Conservation (phyloP, 2,329 filamentous ascomycete species). For the Arachnopeziza araneosa region DNA sequence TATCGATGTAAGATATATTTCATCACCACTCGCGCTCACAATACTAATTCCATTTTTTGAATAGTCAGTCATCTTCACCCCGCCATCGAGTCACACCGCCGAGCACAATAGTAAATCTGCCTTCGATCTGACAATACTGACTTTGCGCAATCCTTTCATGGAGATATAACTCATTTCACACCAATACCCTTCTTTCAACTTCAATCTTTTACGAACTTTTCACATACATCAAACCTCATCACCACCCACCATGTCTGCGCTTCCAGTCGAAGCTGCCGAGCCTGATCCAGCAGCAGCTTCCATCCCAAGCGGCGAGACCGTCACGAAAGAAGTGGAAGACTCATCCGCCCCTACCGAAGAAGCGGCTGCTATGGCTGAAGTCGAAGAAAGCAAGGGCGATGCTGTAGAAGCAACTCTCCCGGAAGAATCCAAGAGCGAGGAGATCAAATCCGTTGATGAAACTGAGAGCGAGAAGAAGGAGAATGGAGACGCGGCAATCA, state of each 20-base stretch:
- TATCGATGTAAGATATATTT: background rate
- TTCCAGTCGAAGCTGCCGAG: constrained; percentile 19
- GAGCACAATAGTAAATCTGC: background rate
- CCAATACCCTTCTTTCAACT: background rate
- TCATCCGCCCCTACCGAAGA: constrained; percentile 11
- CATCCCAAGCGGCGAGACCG: constrained; percentile 15
- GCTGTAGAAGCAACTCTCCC: background rate
- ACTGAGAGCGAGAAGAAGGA: background rate
- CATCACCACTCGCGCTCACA: background rate
- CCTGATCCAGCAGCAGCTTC: constrained; percentile 21
- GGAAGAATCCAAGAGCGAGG: background rate
- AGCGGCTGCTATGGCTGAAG: constrained; percentile 9
- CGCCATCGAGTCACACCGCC: constrained; percentile 5
- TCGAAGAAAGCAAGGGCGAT: constrained; percentile 14
- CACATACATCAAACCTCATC: background rate
- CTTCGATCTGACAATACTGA: background rate
- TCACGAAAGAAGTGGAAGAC: constrained; percentile 13
- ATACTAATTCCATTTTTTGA: background rate
- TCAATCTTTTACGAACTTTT: background rate
- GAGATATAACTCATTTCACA: background rate
- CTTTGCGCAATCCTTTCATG: constrained; percentile 1
- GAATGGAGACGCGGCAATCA: background rate
- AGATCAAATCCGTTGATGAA: background rate
- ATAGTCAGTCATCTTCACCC: constrained; percentile 10
- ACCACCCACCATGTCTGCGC: constrained; percentile 21